Base-by-base conservation (phyloP, 2,329 filamentous ascomycete genomes). In the Diplodia mutila region DNA sequence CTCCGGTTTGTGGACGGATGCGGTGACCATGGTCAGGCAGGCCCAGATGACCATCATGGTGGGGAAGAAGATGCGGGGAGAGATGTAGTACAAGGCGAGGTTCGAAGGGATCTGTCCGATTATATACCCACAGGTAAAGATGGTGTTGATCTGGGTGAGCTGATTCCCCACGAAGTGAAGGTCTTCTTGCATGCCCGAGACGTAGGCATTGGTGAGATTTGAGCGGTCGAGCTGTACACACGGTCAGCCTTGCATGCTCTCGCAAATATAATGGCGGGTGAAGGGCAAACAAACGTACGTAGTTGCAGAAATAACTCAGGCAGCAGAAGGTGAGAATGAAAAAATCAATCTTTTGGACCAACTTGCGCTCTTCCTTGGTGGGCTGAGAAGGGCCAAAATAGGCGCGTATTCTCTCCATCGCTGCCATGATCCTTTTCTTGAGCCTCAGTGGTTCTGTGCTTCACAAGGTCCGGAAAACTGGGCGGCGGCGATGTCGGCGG, bases 241-340 rank as follows among this genome's bases (percentile, higher is more conserved):
- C 12, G 25, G 61, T 70, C n/a, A 67, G 65, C 11, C 11, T 11
- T n/a, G n/a, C 12, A 1, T 32, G 18, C 39, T 23, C 0, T 18
- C 5, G n/a, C n/a, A n/a, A n/a, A n/a, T 4, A 21, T 16, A 51
- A 21, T 29, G 11, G 21, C 48, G n/a, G 29, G 16, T 46, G n/a
- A 46, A 21, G 25, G 46, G 11, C 14, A 11, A 4, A 65, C 67
- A 34, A 4, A 65, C 67, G 32, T 55, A 69, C 71, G 51, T 83
- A 73, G 66, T 73, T 73, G 57, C 69, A 48, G 49, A 77, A 79
- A 67, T 77, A 80, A 74, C 77, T 79, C 9, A 89, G 73, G 72
- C 87, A 89, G 75, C 87, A 89, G 72, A 89, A 89, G 0, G 85
- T 87, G 53, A 89, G 75, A 71, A 89, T 89, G 77, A 89, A 89